Base-by-base conservation (phyloP, 495 filamentous ascomycete genomes). In the Hypoxylon intermedium region DNA sequence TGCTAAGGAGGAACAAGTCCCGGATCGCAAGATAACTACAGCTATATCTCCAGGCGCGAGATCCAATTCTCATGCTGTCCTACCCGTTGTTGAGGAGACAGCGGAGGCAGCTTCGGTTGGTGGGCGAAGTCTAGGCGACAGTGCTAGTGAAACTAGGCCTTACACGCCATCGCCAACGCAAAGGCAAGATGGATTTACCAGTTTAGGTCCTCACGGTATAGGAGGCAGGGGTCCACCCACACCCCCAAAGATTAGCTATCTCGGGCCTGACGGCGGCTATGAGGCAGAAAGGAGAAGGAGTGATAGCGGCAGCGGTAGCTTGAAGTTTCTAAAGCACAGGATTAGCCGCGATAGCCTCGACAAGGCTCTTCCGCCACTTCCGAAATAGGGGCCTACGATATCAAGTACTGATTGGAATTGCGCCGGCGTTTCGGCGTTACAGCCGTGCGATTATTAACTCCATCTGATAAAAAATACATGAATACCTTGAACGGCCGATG, bases 51-150 rank as follows among this genome's bases (percentile, higher is more conserved):
- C 75, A 3, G 75, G 76, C 28, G 72, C 74, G 37, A 59, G 77
- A 42, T 83, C 85, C 31, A 77, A 76, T 0, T 80, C 77, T 3
- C 80, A 89, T 56, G 77, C 80, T 4, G 76, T 90, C 19, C 74
- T 98, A n/a, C 94, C 94, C 1, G 88, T 97, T 43, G 91, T 98
- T 6, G 92, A 97, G 51, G 94, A 98, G 77, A 88, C 87, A 20
- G 89, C 87, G 9, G 94, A 97, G 73, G 89, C 84, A 13, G 84
- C 82, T 3, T 93, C 89, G 51, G 85, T 87, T 15, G 85, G 87
- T 2, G 83, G 72, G 28, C 74, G 70, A 23, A 80, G 72, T 42
- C 70, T 67, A 9, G 74, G 70, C 18, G 65, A 74, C 43, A 79
- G 75, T 9, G 72, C 72, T 16, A 78, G 74, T 47, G 83, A 80